Base-by-base conservation (phyloP, 169 alveolate genomes). In the Plasmodium coatneyi region DNA sequence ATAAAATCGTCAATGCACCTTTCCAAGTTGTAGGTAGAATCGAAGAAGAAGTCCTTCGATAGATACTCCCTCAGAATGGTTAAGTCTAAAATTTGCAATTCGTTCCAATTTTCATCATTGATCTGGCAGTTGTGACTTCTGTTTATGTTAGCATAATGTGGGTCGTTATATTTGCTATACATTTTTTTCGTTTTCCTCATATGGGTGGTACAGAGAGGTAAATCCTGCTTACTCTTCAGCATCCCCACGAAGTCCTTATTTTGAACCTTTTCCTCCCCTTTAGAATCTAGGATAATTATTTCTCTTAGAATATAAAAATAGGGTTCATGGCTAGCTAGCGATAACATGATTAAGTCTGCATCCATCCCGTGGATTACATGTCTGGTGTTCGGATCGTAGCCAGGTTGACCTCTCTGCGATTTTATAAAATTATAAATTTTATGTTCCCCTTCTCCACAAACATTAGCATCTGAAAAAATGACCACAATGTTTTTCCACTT, bases 391-490 rank as follows among this genome's bases (percentile, higher is more conserved):
- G 99, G 98, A 95, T 96, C 97, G 92, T 97, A 97, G 14, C 94
- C 89, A 32, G 93, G 71, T 49, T 94, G 94, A 83, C 95, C 97
- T 80, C 96, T 96, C 71, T 96, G 96, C 72, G 97, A 95, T 93
- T 99, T 97, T 9, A 99, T 98, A 95, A 97, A 99, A 90, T 98
- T 98, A 98, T 98, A 97, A 30, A 99, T 99, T 96, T 99, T 99
- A 95, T 99, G 99, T 92, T 99, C 99, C 30, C 99, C 99, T 95
- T 99, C 99, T 39, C 99, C 99, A 7, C 99, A 99, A 0, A 98
- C 99, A 83, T 97, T 98, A 0, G 99, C 97, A 76, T 99, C 99
- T n/a, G 99, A 98, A 66, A 99, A 97, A 32, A 98, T 97, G 19
- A 99, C 99, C 41, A 97, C 97, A 66, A 98, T 78, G 66, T 98